Conservation (phyloP, 2,329 filamentous ascomycete genomes). For the Botryotinia calthae region DNA sequence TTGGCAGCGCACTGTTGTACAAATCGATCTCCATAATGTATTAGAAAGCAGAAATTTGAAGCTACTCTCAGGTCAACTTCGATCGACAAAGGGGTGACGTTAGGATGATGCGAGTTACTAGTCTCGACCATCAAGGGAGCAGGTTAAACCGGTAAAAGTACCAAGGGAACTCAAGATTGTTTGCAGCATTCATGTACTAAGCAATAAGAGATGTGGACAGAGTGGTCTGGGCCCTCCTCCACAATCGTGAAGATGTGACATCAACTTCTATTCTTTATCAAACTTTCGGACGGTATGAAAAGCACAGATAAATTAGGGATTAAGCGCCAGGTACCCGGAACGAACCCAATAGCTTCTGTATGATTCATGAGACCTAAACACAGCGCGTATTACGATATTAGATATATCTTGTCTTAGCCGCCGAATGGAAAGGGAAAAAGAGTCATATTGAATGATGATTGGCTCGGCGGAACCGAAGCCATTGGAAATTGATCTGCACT, state of each 20-base stretch:
- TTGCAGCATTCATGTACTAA: background rate
- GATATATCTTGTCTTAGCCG: slow-evolving; percentile 3
- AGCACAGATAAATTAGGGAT: slow-evolving; percentile 5
- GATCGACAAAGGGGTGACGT: background rate
- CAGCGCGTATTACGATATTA: slow-evolving; percentile 10
- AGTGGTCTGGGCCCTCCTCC: slow-evolving; percentile 9
- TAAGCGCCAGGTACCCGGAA: slow-evolving; percentile 21
- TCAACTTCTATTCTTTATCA: background rate
- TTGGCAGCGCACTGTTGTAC: slow-evolving; percentile 11
- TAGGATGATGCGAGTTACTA: background rate
- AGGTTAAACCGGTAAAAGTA: slow-evolving; percentile 2
- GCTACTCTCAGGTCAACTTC: background rate
- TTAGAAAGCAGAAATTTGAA: background rate
- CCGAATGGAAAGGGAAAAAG: slow-evolving; percentile 4
- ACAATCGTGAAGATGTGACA: slow-evolving; percentile 1
- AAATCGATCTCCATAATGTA: slow-evolving; percentile 13
- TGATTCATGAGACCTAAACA: slow-evolving; percentile 7
- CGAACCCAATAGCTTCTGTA: background rate
- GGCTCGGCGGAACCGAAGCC: background rate
- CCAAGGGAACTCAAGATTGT: background rate
- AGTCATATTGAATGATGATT: slow-evolving; percentile 4
- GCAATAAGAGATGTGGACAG: background rate
- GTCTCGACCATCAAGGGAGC: background rate
- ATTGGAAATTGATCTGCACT: background rate
- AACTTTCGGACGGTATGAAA: background rate